Evolutionary conservation across 176 grass and related monocot species (phyloP), one percentile per base, ranked within the genome.

Genomic region (Juncus inflexus): DNA sequence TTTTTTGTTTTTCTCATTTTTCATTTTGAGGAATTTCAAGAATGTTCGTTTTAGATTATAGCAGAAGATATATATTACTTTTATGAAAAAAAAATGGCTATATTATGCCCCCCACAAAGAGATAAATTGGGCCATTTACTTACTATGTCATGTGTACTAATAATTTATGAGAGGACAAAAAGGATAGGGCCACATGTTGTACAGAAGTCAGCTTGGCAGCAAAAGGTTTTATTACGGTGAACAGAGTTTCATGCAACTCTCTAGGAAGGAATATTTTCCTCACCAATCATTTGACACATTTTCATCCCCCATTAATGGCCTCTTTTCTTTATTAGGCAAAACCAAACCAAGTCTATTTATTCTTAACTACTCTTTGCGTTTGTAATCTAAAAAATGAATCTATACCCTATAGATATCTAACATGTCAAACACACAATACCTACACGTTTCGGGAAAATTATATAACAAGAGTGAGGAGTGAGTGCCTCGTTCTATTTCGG

Each of bases 251-350:
- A 71, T 71, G 68, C 68, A 71, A 60, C 54, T 71, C 40, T 28
- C 19, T 28, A 28, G 19, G 35, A 71, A 45, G 43, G 8, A 71
- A 71, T 71, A 71, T 71, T 71, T 71, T 9, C 52, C 68, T 3
- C 50, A 60, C 36, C 68, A 71, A 71, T 71, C 54, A 71, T 71
- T 28, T 71, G 68, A 71, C 19, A 37, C 67, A 71, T 42, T 71
- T 70, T 35, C 12, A 71, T 71, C 37, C 67, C 67, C 52, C 67
- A 59, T 71, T 59, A 71, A 45, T 71, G 37, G 12, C 7, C 13
- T 28, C 12, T 19, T 59, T 71, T 71, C 52, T 71, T 71, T 59
- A 71, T 71, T 47, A 71, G 54, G 54, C 39, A 47, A 58, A 59
- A 9, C 53, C 54, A 71, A 42, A 40, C 42, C 37, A 19, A 9